Base-by-base conservation (phyloP, 495 filamentous ascomycete species). In the Symbiotaphrina buchneri region DNA sequence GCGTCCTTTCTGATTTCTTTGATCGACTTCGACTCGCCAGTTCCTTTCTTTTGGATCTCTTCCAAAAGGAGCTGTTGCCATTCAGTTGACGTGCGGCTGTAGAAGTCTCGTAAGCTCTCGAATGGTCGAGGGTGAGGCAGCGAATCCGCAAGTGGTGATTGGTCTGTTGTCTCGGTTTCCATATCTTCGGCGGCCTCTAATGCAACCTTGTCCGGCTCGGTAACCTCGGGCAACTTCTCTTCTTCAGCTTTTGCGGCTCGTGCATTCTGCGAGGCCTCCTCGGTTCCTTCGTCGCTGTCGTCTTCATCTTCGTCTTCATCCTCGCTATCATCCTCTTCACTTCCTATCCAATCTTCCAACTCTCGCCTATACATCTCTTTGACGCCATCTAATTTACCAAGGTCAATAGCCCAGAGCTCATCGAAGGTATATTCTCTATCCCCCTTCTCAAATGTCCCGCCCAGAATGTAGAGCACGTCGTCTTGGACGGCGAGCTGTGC, bases 391-490 rank as follows among this genome's bases (percentile, higher is more conserved):
- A 95, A 54, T 48, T 84, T 90, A 30, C 73, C 82, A 21, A 95
- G 60, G 45, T 95, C 81, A 39, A 95, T 71, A 6, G 79, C 74
- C 46, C 80, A 85, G 59, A 94, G 59, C 42, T 95, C 85, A 46
- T 93, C 82, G 51, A 91, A 90, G 1, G 77, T 92, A 42, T 75
- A 92, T 47, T 97, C 87, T 11, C 76, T 65, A 43, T 95, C 87
- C 14, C 77, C 84, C 49, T 85, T 83, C 44, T 97, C 87, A 41
- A 77, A 92, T 0, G 82, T 97, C 10, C 87, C 87, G 13, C 87
- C 83, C 43, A 85, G 92, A 16, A 93, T 75, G 44, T 87, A 97
- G 0, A 95, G 57, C 10, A 75, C 65, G 51, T 97, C 87, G 32
- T 81, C 79, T 51, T 93, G 82, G 6, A 95, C 80, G 1, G 87